A percentile compares a stretch with the other conserved stretches of the same genome.
These are phyloP conservation scores for Colletotrichum falcatum DNA, from an alignment of 2,329 filamentous ascomycete genomes.

Conservation along the genomic window DNA sequence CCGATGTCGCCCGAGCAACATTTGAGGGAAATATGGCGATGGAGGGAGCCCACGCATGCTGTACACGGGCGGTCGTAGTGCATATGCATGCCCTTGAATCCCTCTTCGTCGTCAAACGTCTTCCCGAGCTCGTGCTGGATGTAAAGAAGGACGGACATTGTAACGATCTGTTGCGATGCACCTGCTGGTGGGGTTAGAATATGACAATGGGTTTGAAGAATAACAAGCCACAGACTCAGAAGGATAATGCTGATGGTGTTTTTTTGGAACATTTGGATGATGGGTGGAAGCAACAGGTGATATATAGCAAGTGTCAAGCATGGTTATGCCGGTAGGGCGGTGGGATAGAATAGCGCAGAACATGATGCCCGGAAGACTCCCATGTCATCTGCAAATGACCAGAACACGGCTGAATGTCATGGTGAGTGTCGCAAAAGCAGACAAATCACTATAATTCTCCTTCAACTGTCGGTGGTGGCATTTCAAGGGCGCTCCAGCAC, in stretches of 20 bases:
- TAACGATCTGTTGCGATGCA: background rate
- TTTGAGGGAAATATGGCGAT: background rate
- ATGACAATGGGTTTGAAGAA: background rate
- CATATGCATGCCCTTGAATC: background rate
- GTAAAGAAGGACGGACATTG: background rate
- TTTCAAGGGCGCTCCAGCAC: background rate
- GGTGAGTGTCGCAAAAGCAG: rapidly evolving
- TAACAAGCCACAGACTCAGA: background rate
- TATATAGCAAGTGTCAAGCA: background rate
- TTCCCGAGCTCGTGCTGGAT: background rate
- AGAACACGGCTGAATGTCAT: background rate
- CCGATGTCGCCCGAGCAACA: background rate
- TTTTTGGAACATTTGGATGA: background rate
- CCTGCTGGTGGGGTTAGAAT: background rate
- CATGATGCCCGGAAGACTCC: background rate
- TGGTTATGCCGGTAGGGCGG: background rate
- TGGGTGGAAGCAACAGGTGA: background rate
- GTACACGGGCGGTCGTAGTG: background rate
- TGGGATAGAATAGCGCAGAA: no score
- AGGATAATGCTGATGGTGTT: no score
- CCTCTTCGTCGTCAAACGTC: background rate
- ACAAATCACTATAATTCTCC: background rate
- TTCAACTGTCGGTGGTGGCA: background rate
- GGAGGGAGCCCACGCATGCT: background rate
- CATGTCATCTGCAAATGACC: background rate